Evolutionary conservation across 805 yeast genomes (phyloP), one percentile per base, ranked within the genome.

Genomic region (Lachancea lanzarotensis): DNA sequence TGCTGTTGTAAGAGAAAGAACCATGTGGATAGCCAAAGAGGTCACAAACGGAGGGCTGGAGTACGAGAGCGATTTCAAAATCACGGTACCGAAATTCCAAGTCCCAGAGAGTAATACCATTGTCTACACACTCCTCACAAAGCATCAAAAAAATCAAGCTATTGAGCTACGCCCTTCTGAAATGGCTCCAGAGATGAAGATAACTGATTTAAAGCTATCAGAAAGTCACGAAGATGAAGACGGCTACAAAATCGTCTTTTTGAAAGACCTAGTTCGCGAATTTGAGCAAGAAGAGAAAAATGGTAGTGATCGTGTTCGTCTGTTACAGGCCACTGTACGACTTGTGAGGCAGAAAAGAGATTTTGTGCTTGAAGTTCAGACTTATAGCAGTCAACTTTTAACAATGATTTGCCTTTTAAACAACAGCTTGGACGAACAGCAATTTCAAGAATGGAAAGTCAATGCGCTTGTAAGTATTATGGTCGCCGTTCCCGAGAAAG

Each of bases 221-320:
- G 38, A 33, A 20, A 25, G 11, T 46, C 67, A 56, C 30, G 65
- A 60, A 33, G 67, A 65, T 30, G 63, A 55, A 2, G 67, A 62
- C 29, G 65, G 63, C 10, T 71, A 65, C 7, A 79, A 78, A 19
- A 81, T 82, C 13, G 82, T 86, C 1, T 91, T 87, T 54, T 63
- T 91, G 33, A 81, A 84, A 51, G 95, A 88, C 49, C 65, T 90
- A 17, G 55, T 87, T 3, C 63, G 67, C 12, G 84, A 82, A 52
- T 67, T 84, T 15, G 66, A 67, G 10, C 68, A 71, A 0, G 74
- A 74, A 25, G 58, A 66, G 2, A 63, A 69, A 3, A 70, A 69
- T 16, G 72, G 72, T 37, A 62, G 69, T 2, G 48, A 52, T 0
- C 55, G 59, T 66, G 38, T 79, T 72, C 52, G 81, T 70, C 51